Evolutionary conservation across 345 rosid genomes (phyloP).

Genomic region (Eucalyptus regnans): DNA sequence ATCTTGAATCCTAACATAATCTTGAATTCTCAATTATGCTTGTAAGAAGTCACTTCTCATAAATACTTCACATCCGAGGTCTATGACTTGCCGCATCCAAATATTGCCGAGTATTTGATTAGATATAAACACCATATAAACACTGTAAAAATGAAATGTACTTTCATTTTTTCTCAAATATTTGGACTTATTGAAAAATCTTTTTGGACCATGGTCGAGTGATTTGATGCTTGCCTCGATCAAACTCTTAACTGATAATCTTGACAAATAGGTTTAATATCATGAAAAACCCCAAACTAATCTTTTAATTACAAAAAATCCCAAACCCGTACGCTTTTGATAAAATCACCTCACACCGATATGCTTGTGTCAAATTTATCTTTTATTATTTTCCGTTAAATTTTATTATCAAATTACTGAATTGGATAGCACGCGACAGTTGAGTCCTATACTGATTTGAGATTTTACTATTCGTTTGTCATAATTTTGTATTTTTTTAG

Average conservation of each 20-base stretch:
- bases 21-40: not conserved
- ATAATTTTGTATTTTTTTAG: too few relatives aligned
- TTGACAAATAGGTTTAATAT: not conserved
- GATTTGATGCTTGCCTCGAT: not conserved
- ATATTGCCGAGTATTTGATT: not conserved
- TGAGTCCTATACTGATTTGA: too few relatives aligned
- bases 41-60: not conserved
- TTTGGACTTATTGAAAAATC: not conserved
- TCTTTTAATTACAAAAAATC: too few relatives aligned
- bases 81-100: not conserved
- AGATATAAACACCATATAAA: not conserved
- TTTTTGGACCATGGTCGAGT: not conserved
- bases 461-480: fast-evolving
- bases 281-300: fast-evolving
- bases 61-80: fast-evolving
- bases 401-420: too few relatives aligned
- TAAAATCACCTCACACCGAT: fast-evolving
- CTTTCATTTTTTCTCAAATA: not conserved
- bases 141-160: not conserved
- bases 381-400: fast-evolving
- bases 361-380: fast-evolving
- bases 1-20: not conserved
- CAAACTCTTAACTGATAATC: not conserved
- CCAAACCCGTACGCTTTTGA: fast-evolving
- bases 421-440: fast-evolving